Base-by-base conservation (phyloP, 2,329 filamentous ascomycete species). In the Drechslera avenae region DNA sequence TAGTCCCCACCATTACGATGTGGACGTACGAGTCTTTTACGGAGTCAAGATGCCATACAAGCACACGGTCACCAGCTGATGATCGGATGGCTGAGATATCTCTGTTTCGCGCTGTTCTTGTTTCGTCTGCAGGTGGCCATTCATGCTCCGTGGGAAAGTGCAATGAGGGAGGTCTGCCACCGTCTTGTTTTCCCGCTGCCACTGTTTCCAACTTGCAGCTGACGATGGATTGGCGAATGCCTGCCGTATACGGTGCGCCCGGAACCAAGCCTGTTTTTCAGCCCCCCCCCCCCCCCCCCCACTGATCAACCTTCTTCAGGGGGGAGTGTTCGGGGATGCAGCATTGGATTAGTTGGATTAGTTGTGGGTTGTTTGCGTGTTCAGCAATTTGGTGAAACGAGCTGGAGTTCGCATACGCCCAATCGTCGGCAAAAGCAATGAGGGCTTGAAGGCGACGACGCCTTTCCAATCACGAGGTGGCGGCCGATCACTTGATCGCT, bases 231-330 rank as follows among this genome's bases (percentile, higher is more conserved):
- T 44, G 50, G 19, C 34, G 21, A 50, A 46, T 46, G 40, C 39
- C 4, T n/a, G 31, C n/a, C n/a, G 35, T 39, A 16, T 2, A 39
- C 12, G 40, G 49, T 21, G 18, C n/a, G 42, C 50, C 37, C 54
- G 54, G 54, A 47, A 56, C 55, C n/a, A 53, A 54, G 49, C 46
- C 42, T n/a, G 4, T n/a, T n/a, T n/a, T n/a, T n/a, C n/a, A n/a
- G n/a, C n/a, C n/a, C n/a, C n/a, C n/a, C n/a, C n/a, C n/a, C n/a
- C n/a, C n/a, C n/a, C 13, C 5, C 40, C 35, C 30, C 52, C 43
- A 46, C 43, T 54, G 52, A 52, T 58, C 52, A 56, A 30, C 46
- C 42, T 46, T 30, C 10, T 6, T 3, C 19, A 32, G 44, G 37
- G 40, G 41, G 46, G 54, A 41, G 26, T 36, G 40, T 23, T 37